phyloP scores from a whole-genome alignment of 768 basidiomycete species.

The Psilocybe cubensis region DNA sequence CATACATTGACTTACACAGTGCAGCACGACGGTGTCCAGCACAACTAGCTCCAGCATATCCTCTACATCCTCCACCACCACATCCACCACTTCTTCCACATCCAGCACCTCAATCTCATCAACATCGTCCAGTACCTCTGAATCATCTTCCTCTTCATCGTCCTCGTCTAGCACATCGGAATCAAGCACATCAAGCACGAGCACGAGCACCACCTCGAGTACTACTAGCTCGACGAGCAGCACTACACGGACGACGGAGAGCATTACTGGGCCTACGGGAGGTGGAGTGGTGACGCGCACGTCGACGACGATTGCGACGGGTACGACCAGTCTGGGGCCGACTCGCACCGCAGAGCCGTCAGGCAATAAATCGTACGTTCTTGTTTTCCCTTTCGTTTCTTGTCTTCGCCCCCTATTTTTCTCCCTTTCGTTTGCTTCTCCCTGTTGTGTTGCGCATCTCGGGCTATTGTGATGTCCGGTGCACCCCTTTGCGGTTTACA shows the following conservation, averaged over 20 bases:
- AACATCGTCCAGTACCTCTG: slow-evolving; percentile 7
- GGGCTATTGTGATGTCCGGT: background rate
- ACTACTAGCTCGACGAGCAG: slow-evolving; percentile 2
- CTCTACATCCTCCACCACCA: background rate
- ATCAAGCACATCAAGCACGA: slow-evolving; percentile 12
- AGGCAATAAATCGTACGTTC: slow-evolving; percentile 15
- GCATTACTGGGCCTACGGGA: background rate
- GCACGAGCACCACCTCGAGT: slow-evolving; percentile 13
- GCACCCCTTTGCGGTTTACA: background rate
- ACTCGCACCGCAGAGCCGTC: background rate
- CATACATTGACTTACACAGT: background rate
- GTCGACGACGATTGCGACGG: slow-evolving; percentile 18
- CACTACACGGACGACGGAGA: background rate
- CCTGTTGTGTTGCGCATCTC: background rate
- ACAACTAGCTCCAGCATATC: background rate
- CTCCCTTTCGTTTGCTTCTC: background rate
- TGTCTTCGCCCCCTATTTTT: background rate
- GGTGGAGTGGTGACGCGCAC: slow-evolving; percentile 22
- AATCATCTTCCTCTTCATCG: slow-evolving; percentile 8
- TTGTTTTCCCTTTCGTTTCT: background rate
- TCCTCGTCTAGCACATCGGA: too few relatives aligned
- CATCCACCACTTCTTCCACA: background rate
- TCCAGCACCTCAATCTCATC: slow-evolving; percentile 7
- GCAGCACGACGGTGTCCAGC: background rate
- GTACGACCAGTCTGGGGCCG: background rate